Base-by-base conservation (phyloP, 1,284 basidiomycete species). In the Gomphus bonarii region DNA sequence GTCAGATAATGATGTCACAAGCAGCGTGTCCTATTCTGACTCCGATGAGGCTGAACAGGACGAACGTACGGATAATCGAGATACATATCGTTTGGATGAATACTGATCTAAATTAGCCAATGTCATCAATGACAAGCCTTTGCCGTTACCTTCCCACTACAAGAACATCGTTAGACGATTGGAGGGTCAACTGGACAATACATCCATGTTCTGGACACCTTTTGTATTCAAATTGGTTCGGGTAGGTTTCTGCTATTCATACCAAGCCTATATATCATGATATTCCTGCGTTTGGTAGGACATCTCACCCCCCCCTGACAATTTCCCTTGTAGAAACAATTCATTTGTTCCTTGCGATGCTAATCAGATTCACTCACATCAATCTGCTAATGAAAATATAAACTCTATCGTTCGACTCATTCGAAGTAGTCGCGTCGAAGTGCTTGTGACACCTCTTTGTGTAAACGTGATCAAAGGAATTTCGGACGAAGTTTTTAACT, bases 1-100 rank as follows among this genome's bases (percentile, higher is more conserved):
- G 67, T 90, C 88, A 1, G 88, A 90, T 63, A 72, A 86, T 63
- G 84, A 84, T 64, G 63, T 84, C 44, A 84, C 82, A 48, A 68
- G 65, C 22, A 72, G 72, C 58, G 75, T 73, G 7, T 77, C 75
- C 11, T 77, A 79, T 40, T 49, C 58, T 1, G 54, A 54, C 33
- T 59, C 44, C 14, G 57, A 58, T 31, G 48, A 47, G 10, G n/a
- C 55, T 18, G 49, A 58, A 42, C 38, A 43, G 14, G 28, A 44
- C 10, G 40, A 43, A 48, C 11, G 54, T 55, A 55, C 31, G 54
- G n/a, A 48, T 36, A 3, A 31, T 47, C 35, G 11, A 25, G 25
- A 22, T 43, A 38, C 7, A 3, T 43, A 18, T 44, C 11, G 20
- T 12, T 16, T 22, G 10, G 42, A 54, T 42, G 4, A 43, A 16